Evolutionary conservation across 306 rosid species (phyloP).

Genomic region (Fragaria vesca): DNA sequence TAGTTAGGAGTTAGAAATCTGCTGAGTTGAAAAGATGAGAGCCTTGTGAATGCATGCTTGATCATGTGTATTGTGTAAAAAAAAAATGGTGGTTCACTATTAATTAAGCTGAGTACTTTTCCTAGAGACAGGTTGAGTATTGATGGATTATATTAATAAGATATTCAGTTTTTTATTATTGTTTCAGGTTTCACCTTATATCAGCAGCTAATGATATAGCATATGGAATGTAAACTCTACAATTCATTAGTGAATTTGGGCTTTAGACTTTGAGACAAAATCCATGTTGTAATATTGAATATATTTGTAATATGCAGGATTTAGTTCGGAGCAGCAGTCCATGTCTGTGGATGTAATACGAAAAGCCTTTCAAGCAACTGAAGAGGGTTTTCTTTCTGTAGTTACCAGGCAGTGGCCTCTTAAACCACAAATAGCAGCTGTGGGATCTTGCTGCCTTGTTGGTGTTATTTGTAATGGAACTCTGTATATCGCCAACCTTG

Average conservation of each 20-base stretch:
- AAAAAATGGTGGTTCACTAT: not conserved
- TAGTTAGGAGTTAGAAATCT: not conserved
- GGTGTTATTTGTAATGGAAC: slow-evolving; percentile 71
- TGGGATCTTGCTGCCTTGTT: slow-evolving; percentile 90
- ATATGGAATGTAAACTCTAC: not conserved
- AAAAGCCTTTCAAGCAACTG: slow-evolving; percentile 90
- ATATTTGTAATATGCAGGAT: slow-evolving; percentile 51
- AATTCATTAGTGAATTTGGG: not conserved
- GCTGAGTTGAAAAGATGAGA: not conserved
- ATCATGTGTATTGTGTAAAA: not conserved
- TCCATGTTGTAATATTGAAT: slow-evolving; percentile 4
- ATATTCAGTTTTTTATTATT: not conserved
- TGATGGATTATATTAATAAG: not conserved
- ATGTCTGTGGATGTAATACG: slow-evolving; percentile 78
- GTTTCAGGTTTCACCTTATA: slow-evolving; percentile 6
- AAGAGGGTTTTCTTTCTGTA: slow-evolving; percentile 73
- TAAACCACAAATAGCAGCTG: slow-evolving; percentile 86
- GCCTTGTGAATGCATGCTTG: not conserved
- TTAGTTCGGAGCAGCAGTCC: slow-evolving; percentile 71
- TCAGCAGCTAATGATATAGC: not conserved
- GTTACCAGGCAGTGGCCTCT: slow-evolving; percentile 66
- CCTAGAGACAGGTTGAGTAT: not conserved
- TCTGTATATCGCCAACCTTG: slow-evolving; percentile 74
- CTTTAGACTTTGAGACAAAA: not conserved
- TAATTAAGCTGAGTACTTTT: not conserved